Base-by-base conservation (phyloP, 2,329 filamentous ascomycete genomes). In the Aureobasidium vineae region DNA sequence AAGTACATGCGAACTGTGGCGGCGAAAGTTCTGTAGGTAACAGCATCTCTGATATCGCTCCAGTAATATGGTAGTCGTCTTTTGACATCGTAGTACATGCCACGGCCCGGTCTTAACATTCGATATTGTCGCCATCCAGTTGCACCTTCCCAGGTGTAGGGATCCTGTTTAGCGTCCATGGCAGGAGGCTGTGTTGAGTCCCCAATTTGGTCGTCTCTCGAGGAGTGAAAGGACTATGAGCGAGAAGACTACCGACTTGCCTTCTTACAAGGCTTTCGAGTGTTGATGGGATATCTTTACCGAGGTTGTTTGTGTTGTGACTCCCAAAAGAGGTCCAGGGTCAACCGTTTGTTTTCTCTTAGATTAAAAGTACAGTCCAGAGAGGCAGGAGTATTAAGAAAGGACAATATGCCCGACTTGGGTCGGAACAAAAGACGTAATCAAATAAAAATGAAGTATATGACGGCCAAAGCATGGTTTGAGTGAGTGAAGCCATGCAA, bases 1-100 rank as follows among this genome's bases (percentile, higher is more conserved):
- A 86, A 86, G 74, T 85, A 86, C 76, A 86, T 86, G 2, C 83
- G 81, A 13, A 86, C 75, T 0, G 81, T 85, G 67, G 81, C 84
- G 6, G 84, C 82, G 47, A 86, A 75, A 3, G 81, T 83, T 19
- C 84, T 77, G 70, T 86, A 86, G 5, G 80, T 84, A 69, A 81
- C 80, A 5, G 82, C 84, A 73, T 86, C 84, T 2, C 71, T 76
- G 50, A 85, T 82, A 70, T 86, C 84, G 70, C 80, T 83, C 79
- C 79, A 80, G 73, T 86, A 86, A 72, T 82, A 85, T 13, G 81
- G 83, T n/a, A 82, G 71, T 47, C 84, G 77, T 64, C 84, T 75
- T 66, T 79, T 77, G 36, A 85, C 75, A 72, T 85, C 83, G 70
- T 83, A 79, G 70, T 82, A 84, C 79, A 86, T 85, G 66, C 83